Evolutionary conservation across 106 monocot genomes (phyloP).

Genomic region (Dioscorea dumetorum): DNA sequence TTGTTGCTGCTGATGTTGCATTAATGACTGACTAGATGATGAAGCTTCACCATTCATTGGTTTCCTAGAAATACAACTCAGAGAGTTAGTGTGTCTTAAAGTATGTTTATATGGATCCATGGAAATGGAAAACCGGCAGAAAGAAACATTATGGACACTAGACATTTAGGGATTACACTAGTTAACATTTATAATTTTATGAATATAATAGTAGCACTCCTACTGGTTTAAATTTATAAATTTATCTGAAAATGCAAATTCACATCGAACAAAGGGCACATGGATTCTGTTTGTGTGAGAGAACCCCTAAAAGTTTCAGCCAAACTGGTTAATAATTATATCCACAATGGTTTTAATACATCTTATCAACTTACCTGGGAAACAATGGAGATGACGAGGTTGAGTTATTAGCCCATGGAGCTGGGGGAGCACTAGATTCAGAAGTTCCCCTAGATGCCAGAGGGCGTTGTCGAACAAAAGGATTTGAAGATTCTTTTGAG

Average conservation of each 20-base stretch:
- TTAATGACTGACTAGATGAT: conserved; percentile 53
- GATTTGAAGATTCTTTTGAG: conserved; percentile 69
- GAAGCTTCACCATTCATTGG: conserved; percentile 66
- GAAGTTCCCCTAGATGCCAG: conserved; percentile 36
- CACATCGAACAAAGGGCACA: too few species aligned
- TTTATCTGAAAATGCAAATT: too few species aligned
- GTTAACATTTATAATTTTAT: too few species aligned
- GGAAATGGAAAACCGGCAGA: too few species aligned
- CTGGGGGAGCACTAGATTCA: conserved; percentile 34
- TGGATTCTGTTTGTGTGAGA: too few species aligned
- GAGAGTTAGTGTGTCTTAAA: neutral
- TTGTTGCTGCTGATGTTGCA: conserved; percentile 62
- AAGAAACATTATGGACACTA: too few species aligned
- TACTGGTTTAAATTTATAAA: too few species aligned
- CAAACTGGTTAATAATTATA: too few species aligned
- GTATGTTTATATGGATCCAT: too few species aligned
- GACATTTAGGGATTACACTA: too few species aligned
- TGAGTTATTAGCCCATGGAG: conserved; percentile 70
- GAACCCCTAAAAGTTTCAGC: too few species aligned
- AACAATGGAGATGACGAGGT: conserved; percentile 50
- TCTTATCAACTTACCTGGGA: conserved; percentile 43
- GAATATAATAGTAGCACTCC: too few species aligned
- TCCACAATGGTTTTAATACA: neutral
- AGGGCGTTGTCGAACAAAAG: conserved; percentile 79
- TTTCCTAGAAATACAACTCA: conserved; percentile 30